Evolutionary conservation across 805 yeast genomes (phyloP).

Genomic region (Barnettozyma californica): DNA sequence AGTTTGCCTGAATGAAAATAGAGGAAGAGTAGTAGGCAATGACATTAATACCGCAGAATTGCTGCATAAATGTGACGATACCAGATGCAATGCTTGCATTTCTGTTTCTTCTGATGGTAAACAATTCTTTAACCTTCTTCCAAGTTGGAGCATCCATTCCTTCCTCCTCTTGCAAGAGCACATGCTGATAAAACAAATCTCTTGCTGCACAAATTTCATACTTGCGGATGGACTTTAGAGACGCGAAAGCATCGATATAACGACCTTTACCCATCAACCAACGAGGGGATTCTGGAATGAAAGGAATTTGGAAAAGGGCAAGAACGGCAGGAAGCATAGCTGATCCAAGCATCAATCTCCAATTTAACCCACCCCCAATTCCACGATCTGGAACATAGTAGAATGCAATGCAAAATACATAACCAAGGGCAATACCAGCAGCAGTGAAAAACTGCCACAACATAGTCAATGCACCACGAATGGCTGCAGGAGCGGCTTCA

Average conservation of each 20-base stretch:
- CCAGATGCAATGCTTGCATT: constrained; percentile 78
- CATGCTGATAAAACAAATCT: constrained; percentile 65
- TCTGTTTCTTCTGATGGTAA: constrained; percentile 74
- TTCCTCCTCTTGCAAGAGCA: constrained; percentile 56
- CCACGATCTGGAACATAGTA: constrained; percentile 41
- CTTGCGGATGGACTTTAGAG: constrained; percentile 45
- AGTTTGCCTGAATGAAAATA: constrained; percentile 65
- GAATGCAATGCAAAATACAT: constrained; percentile 59
- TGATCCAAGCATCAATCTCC: constrained; percentile 68
- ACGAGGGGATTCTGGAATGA: constrained; percentile 71
- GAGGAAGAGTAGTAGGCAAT: constrained; percentile 82
- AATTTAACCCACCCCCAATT: constrained; percentile 41
- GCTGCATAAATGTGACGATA: constrained; percentile 86
- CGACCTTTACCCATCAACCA: constrained; percentile 72
- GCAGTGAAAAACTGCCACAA: constrained; percentile 75
- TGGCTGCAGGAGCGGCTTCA: constrained; percentile 56
- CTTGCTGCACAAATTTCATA: constrained; percentile 59
- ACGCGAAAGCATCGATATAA: constrained; percentile 51
- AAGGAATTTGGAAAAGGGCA: constrained; percentile 55
- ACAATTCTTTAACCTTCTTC: constrained; percentile 49
- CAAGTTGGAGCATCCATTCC: constrained; percentile 42
- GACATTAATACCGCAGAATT: constrained; percentile 85
- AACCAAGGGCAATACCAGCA: constrained; percentile 69
- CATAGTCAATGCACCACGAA: constrained; percentile 64
- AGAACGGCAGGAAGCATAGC: constrained; percentile 63